These are phyloP conservation scores for Mortierella polycephala DNA, from an alignment of 371 early-diverging fungal species.

Conservation along the genomic window DNA sequence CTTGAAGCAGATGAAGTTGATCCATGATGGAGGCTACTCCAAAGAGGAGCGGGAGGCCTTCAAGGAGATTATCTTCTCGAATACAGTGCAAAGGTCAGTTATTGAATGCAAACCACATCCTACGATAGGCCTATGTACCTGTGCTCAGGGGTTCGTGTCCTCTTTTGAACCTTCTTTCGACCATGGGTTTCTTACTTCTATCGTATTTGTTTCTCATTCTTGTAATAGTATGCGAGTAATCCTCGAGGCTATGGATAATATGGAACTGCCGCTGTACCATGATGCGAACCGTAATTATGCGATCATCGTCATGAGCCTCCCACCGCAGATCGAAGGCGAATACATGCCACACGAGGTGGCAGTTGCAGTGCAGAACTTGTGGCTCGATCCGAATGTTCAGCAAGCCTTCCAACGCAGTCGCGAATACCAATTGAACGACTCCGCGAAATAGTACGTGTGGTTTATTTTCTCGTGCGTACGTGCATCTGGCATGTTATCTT, in stretches of 20 bases:
- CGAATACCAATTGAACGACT: conserved; percentile 94
- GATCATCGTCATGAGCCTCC: conserved; percentile 79
- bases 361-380: conserved; percentile 80
- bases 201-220: too few species aligned
- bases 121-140: not conserved
- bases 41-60: conserved; percentile 87
- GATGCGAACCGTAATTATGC: conserved; percentile 72
- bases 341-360: conserved; percentile 81
- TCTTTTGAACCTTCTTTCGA: too few species aligned
- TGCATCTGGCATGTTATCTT: not conserved
- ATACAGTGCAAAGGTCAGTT: conserved; percentile 84
- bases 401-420: conserved; percentile 86
- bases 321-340: conserved; percentile 86
- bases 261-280: conserved; percentile 76
- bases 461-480: conserved; percentile 4
- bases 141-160: too few species aligned
- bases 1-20: conserved; percentile 96
- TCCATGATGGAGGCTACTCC: conserved; percentile 93
- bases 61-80: conserved; percentile 94
- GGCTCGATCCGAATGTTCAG: conserved; percentile 86
- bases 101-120: not conserved
- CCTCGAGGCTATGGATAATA: conserved; percentile 89
- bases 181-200: too few species aligned
- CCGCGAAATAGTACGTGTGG: conserved; percentile 82
- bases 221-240: conserved; percentile 84